These are phyloP conservation scores for Cruciata laevipes DNA, from an alignment of 257 asterid genomes.

Conservation along the genomic window DNA sequence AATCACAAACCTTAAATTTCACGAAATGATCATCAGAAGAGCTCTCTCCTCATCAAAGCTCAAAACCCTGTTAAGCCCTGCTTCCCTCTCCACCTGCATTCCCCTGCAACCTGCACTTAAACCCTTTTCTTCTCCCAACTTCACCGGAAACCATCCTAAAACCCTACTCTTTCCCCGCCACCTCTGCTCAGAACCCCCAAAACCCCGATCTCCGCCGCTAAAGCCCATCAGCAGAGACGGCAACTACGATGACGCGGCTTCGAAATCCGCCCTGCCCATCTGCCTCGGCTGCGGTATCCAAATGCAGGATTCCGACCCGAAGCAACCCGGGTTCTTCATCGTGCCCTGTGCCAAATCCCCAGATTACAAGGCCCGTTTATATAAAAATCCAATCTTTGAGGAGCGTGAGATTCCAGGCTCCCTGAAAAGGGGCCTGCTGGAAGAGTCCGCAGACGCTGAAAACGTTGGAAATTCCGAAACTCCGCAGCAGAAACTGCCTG, in stretches of 20 bases:
- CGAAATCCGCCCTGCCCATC: slow-evolving; percentile 26
- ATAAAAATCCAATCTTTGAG: slow-evolving; percentile 42
- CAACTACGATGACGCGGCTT: slow-evolving; percentile 55
- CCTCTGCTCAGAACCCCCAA: slow-evolving; percentile 34
- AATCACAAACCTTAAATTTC: neutral
- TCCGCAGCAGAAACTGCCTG: slow-evolving; percentile 19
- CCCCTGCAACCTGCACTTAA: slow-evolving; percentile 24
- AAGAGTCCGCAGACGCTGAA: slow-evolving; percentile 38
- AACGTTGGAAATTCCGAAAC: slow-evolving; percentile 15
- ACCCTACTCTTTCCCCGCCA: slow-evolving; percentile 33
- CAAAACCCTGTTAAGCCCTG: slow-evolving; percentile 37
- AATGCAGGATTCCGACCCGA: slow-evolving; percentile 65
- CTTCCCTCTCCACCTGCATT: slow-evolving; percentile 26
- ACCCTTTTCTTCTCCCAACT: slow-evolving; percentile 14
- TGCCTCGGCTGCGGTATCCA: slow-evolving; percentile 87
- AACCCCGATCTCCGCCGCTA: slow-evolving; percentile 16
- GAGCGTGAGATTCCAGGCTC: slow-evolving; percentile 60
- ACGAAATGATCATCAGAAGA: slow-evolving; percentile 46
- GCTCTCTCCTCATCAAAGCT: slow-evolving; percentile 47
- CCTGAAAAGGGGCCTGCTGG: slow-evolving; percentile 46
- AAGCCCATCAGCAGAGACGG: slow-evolving; percentile 59
- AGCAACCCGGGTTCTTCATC: slow-evolving; percentile 57
- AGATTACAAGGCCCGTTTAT: slow-evolving; percentile 40
- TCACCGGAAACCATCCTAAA: slow-evolving; percentile 50
- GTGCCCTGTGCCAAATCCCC: slow-evolving; percentile 38